Evolutionary conservation across 1,139 yeast species (phyloP), one percentile per base, ranked within the genome.

Genomic region (Scheffersomyces lignicola): DNA sequence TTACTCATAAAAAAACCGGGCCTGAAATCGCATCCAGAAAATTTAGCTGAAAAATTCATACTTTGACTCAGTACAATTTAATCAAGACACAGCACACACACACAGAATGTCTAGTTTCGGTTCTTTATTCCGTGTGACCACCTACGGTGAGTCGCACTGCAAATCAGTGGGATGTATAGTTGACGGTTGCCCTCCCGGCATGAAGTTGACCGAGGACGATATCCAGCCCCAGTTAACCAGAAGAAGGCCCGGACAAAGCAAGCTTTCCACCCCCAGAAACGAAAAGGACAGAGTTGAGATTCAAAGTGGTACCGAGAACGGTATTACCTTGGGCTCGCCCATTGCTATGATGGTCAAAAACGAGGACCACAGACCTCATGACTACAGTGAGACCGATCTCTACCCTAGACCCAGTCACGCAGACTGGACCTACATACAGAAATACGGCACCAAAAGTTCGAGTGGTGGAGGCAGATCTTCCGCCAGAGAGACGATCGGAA

Each of bases 361-460:
- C 62, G 90, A 92, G 68, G 98, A 92, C 65, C 98, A 92, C 60
- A 79, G 97, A 56, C 98, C 98, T 12, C 80, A 88, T 47, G 98
- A 92, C 62, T 92, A 92, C 70, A 77, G 88, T 18, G 97, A 90
- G 55, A 90, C 95, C 60, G 97, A 90, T 57, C 74, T 84, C 46
- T 92, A 83, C 69, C 98, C 98, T 46, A 80, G 98, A 61, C 98
- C 98, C 17, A 86, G 96, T 30, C 98, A 92, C 63, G 98, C 98
- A 11, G 98, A 92, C 64, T 89, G 76, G 76, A 92, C 98, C 16
- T 92, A 92, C 64, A 73, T 87, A 53, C 74, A 78, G 47, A 92
- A 92, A 64, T 92, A 92, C 65, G 96, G 97, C 24, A 74, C 80
- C 52, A 90, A 92, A 66, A 94, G 97, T 8, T 78, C 95, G 6